phyloP scores from a whole-genome alignment of 768 basidiomycete species.

The Xerocomus spinulosus region DNA sequence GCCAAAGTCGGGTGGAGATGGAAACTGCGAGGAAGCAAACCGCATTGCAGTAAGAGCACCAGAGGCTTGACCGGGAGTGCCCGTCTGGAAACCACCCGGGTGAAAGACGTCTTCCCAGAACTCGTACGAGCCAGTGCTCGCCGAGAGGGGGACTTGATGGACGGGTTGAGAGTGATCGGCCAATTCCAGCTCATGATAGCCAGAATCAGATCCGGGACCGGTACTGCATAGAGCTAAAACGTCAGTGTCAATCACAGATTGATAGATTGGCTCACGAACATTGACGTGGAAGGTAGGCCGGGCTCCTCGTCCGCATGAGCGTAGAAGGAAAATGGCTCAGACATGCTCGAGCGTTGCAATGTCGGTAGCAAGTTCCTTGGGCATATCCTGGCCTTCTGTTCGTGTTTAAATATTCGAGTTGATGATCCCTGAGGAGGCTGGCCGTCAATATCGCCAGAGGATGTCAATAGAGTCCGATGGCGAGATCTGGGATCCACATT shows the following conservation, averaged over 20 bases:
- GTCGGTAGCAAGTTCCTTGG: not conserved
- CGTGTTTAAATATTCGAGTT: slow-evolving; percentile 9
- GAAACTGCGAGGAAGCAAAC: not conserved
- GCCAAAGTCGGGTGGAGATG: not conserved
- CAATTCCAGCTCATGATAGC: not conserved
- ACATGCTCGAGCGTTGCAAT: slow-evolving; percentile 6
- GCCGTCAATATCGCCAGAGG: slow-evolving; percentile 6
- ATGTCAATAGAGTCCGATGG: not conserved
- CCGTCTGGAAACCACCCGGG: not conserved
- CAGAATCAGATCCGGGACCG: not conserved
- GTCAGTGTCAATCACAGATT: slow-evolving; percentile 5
- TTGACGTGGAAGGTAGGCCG: not conserved
- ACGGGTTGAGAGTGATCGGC: not conserved
- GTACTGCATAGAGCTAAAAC: slow-evolving; percentile 2
- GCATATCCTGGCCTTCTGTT: not conserved
- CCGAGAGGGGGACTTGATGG: not conserved
- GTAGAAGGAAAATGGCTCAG: not conserved
- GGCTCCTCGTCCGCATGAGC: not conserved
- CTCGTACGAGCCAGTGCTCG: not conserved
- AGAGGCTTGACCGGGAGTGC: not conserved
- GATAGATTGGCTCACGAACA: slow-evolving; percentile 11
- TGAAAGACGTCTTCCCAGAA: not conserved
- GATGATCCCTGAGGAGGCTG: slow-evolving; percentile 6
- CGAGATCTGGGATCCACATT: slow-evolving; percentile 6
- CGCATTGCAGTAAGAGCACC: not conserved